Evolutionary conservation across 2,329 filamentous ascomycete genomes (phyloP).

Genomic region (Colletotrichum navitas): DNA sequence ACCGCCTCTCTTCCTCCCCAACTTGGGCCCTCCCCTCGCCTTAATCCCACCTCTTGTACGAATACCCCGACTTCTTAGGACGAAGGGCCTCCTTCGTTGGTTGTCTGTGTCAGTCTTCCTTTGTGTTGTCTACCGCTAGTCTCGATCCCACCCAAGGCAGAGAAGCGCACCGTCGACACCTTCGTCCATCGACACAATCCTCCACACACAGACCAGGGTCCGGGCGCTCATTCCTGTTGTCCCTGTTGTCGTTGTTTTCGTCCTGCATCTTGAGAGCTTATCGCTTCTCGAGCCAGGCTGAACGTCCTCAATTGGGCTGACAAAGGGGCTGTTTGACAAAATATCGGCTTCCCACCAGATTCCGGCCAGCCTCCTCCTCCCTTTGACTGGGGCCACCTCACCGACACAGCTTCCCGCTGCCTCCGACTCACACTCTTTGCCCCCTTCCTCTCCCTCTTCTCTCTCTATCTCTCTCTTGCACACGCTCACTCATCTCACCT

Average conservation of each 20-base stretch:
- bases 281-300: constrained; percentile 1
- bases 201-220: constrained; percentile 25
- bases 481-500: constrained; percentile 6
- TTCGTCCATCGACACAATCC: constrained; percentile 12
- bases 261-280: constrained; percentile 4
- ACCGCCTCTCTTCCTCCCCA: constrained; percentile 38
- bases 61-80: constrained; percentile 8
- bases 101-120: constrained; percentile 13
- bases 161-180: constrained; percentile 32
- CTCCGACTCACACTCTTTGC: constrained; percentile 9
- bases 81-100: constrained; percentile 7
- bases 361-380: constrained; percentile 24
- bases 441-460: not conserved
- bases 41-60: constrained; percentile 32
- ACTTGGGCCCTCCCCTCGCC: constrained; percentile 29
- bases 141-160: constrained; percentile 27
- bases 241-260: constrained; percentile 19
- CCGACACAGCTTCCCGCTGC: constrained; percentile 20
- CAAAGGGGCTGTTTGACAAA: constrained; percentile 24
- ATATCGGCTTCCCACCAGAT: constrained; percentile 16
- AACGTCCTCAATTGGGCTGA: constrained; percentile 24
- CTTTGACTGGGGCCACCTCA: constrained; percentile 22
- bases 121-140: constrained; percentile 34
- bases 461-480: not conserved
- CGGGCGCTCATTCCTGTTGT: constrained; percentile 27